Evolutionary conservation across 768 basidiomycete species (phyloP), one percentile per base, ranked within the genome.

Genomic region (Suillus americanus): DNA sequence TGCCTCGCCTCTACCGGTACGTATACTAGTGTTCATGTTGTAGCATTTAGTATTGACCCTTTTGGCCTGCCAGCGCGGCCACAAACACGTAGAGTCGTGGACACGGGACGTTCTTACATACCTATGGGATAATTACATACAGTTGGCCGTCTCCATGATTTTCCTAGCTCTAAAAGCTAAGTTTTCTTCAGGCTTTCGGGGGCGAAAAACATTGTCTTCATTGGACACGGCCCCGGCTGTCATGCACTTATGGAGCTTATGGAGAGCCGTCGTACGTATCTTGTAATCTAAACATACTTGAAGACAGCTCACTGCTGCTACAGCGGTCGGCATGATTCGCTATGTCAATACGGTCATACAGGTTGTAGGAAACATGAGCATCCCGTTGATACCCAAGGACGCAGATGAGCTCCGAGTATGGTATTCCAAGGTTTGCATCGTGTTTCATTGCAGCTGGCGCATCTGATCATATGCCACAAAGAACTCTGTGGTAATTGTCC

Each of bases 81-180:
- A 59, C 57, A 59, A 59, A 20, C 57, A 41, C 40, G 57, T 59
- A 20, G 57, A 59, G 6, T 59, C 57, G 12, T 59, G 57, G 57
- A 30, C 81, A 9, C 81, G 75, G 56, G 86, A 91, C 35, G 77
- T 96, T 28, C 73, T 97, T 64, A 82, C 83, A 4, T 97, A 98
- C 73, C 75, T 99, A 13, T 99, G 97, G 97, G 97, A 99, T 75
- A 97, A 98, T 71, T 96, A 95, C 71, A 82, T 99, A 66, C 88
- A 91, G 96, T 97, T 69, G 65, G 91, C 74, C 20, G n/a, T 55
- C 53, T 64, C 50, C 46, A 48, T 66, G 0, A 54, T 14, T 62
- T 23, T 35, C 43, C 23, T 40, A n/a, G 14, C 14, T 14, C 33
- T 60, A 55, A 35, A 54, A 28, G 63, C 61, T 60, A 35, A 43